Base-by-base conservation (phyloP, 495 filamentous ascomycete genomes). In the Neurospora discreta region DNA sequence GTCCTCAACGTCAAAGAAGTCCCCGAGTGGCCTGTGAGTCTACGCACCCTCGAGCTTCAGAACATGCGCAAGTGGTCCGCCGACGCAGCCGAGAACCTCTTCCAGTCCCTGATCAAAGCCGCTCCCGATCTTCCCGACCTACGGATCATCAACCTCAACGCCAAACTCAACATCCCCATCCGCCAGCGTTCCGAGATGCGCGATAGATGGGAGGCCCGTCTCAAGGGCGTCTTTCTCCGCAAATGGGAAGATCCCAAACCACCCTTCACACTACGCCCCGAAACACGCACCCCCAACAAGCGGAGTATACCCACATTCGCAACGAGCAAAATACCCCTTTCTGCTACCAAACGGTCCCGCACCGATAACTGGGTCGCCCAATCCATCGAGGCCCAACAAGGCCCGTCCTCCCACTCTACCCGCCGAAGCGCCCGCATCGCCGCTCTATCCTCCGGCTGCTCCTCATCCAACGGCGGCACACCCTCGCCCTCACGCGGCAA, bases 81-180 rank as follows among this genome's bases (percentile, higher is more conserved):
- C 2, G 79, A 81, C 16, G 86, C 88, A 4, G 93, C 91, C 1
- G 87, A 92, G 72, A 86, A 85, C 30, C 91, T 97, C 77, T 93
- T 97, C 77, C 86, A 84, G 33, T 94, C 91, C 23, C 83, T 97
- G 2, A 84, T 93, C 5, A 84, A 93, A 65, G 87, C 87, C 38
- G 92, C 93, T 0, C 81, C 84, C 2, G 80, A 82, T 0, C 81
- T 97, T 8, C 86, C 80, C 0, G 81, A 88, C 52, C 84, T 97
- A 36, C 89, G 93, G 3, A 81, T 84, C 16, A 81, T 97, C 26
- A 82, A 84, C 6, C 85, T 97, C 38, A 90, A 90, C 71, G 88
- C 89, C 36, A 93, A 92, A 73, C 80, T 97, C 36, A 84, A 89
- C 70, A 90, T 91, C 68, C 87, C 87, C 23, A 95, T 92, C 91